A percentile compares a stretch with the other conserved stretches of the same genome.
Conservation (phyloP, 257 asterid species). For the Verbascum thapsus region DNA sequence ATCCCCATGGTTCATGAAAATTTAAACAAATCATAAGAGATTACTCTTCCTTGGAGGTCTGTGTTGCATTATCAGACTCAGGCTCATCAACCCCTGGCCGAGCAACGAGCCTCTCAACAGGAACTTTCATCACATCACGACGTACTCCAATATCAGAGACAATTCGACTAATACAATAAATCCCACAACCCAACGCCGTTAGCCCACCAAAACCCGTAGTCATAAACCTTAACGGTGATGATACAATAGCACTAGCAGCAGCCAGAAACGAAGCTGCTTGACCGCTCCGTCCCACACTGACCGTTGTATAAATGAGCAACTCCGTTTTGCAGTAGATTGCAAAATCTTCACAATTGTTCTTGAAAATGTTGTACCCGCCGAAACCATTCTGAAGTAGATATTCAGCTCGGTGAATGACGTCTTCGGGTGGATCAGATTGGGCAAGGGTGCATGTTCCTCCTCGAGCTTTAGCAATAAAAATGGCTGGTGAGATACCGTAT, state of each 20-base stretch:
- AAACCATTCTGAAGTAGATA: slow-evolving; percentile 78
- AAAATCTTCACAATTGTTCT: slow-evolving; percentile 90
- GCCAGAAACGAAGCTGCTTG: slow-evolving; percentile 71
- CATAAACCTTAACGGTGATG: slow-evolving; percentile 78
- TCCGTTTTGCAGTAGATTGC: slow-evolving; percentile 95
- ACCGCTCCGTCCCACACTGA: slow-evolving; percentile 81
- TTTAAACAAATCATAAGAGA: neutral
- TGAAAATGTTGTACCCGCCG: slow-evolving; percentile 67
- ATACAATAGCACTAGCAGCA: slow-evolving; percentile 62
- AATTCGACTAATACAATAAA: slow-evolving; percentile 67
- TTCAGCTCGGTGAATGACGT: slow-evolving; percentile 70
- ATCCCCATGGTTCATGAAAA: neutral
- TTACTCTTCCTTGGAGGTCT: slow-evolving; percentile 36
- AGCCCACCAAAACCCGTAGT: slow-evolving; percentile 63
- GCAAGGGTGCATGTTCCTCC: slow-evolving; percentile 93
- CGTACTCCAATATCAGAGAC: slow-evolving; percentile 80
- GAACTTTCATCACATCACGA: slow-evolving; percentile 72
- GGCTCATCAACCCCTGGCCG: slow-evolving; percentile 31
- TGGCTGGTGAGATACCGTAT: slow-evolving; percentile 53
- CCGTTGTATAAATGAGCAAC: slow-evolving; percentile 50
- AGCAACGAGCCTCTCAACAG: slow-evolving; percentile 76
- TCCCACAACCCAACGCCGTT: slow-evolving; percentile 59
- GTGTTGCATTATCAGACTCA: slow-evolving; percentile 31
- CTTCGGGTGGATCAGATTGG: slow-evolving; percentile 59
- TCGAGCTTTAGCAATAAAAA: slow-evolving; percentile 74